These are phyloP conservation scores for Rhizophora mangle DNA, from an alignment of 345 rosid species.

Conservation along the genomic window DNA sequence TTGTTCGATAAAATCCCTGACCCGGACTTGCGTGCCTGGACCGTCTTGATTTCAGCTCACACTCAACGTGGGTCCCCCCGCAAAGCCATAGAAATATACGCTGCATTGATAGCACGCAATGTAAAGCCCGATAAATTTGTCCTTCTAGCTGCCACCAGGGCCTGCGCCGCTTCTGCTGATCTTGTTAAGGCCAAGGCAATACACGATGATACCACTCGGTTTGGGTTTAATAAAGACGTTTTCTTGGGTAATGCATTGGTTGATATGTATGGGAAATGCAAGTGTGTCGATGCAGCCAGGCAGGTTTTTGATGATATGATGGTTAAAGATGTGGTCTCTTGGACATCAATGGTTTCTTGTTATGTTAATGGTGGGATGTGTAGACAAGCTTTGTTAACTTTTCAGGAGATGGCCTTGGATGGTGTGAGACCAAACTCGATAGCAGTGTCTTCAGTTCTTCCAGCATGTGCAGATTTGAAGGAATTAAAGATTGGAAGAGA, in stretches of 20 bases:
- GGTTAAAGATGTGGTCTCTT: conserved; percentile 27
- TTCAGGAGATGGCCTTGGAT: conserved; percentile 20
- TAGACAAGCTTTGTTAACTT: conserved; percentile 10
- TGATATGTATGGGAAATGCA: conserved; percentile 33
- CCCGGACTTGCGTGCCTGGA: too few species aligned
- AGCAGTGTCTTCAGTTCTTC: conserved; percentile 24
- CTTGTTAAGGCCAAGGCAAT: conserved; percentile 24
- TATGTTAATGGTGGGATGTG: conserved; percentile 23
- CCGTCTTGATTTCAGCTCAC: too few species aligned
- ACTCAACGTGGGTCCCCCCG: too few species aligned
- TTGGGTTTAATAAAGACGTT: conserved; percentile 11
- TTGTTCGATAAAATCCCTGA: too few species aligned
- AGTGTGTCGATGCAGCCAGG: conserved; percentile 17
- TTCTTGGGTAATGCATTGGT: conserved; percentile 26
- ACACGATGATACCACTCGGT: conserved; percentile 20
- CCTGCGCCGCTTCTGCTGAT: conserved; percentile 20
- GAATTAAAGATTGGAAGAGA: conserved; percentile 22
- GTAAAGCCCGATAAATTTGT: conserved; percentile 20
- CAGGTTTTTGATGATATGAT: conserved; percentile 20
- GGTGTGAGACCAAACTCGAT: conserved; percentile 26
- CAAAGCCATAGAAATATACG: too few species aligned
- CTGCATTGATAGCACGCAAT: background rate
- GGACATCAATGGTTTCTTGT: conserved; percentile 29
- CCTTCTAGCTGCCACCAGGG: conserved; percentile 19
- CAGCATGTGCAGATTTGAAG: conserved; percentile 22